Evolutionary conservation across 306 rosid species (phyloP).

Genomic region (Cucumis melo): DNA sequence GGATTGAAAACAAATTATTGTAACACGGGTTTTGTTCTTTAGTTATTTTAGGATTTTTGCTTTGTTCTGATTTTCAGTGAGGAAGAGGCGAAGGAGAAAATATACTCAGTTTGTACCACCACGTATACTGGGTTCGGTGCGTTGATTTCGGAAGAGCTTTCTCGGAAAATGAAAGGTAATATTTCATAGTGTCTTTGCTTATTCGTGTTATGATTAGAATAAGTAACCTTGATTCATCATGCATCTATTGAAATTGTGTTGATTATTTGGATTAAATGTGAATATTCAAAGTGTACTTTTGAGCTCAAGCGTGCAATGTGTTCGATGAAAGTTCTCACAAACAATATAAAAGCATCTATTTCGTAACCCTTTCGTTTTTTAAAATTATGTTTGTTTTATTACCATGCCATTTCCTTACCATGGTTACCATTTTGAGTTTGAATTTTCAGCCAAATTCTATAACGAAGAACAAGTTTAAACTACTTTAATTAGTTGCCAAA

Average conservation of each 20-base stretch:
- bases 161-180: conserved; percentile 61
- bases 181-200: background rate
- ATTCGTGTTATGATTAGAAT: conserved; percentile 1
- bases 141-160: conserved; percentile 78
- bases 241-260: no score
- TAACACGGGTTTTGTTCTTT: background rate
- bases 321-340: background rate
- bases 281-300: background rate
- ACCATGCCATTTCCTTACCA: no score
- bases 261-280: background rate
- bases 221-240: background rate
- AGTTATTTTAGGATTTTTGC: background rate
- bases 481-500: background rate
- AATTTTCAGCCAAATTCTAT: background rate
- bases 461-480: background rate
- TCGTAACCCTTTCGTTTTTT: no score
- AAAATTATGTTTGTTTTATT: no score
- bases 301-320: background rate
- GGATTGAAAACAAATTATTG: no score
- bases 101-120: conserved; percentile 68
- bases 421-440: background rate
- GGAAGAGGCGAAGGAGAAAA: conserved; percentile 84
- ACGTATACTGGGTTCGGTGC: conserved; percentile 84
- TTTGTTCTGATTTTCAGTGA: conserved; percentile 29
- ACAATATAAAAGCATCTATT: no score